phyloP scores from a whole-genome alignment of 306 rosid genomes.

The Ceratonia siliqua region DNA sequence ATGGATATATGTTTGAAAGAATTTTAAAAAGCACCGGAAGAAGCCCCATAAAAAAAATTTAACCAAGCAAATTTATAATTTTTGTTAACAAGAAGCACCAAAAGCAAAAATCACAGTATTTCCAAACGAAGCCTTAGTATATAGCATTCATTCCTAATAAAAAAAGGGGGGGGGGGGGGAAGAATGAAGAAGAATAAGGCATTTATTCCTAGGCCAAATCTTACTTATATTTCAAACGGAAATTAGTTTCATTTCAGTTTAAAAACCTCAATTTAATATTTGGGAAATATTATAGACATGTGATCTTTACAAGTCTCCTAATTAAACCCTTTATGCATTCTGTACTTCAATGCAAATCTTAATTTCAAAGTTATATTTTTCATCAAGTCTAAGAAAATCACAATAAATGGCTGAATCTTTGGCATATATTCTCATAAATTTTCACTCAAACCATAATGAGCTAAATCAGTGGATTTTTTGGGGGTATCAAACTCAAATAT shows the following conservation, averaged over 20 bases:
- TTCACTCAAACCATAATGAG: not conserved
- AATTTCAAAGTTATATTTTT: not conserved
- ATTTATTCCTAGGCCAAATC: not conserved
- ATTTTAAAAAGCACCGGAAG: too few relatives aligned
- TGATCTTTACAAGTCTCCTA: not conserved
- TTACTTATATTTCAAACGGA: not conserved
- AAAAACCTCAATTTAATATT: not conserved
- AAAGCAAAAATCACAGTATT: too few relatives aligned
- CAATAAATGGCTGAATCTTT: constrained; percentile 3
- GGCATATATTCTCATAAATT: constrained; percentile 19
- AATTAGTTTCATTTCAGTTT: not conserved
- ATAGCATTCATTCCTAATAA: too few relatives aligned
- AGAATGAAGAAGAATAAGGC: not conserved
- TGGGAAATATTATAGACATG: too few relatives aligned
- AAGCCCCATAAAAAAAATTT: too few relatives aligned
- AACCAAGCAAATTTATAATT: too few relatives aligned
- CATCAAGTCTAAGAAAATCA: not conserved
- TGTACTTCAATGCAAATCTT: not conserved
- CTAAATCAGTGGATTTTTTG: not conserved
- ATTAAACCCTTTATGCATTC: not conserved
- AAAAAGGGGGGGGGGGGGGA: too few relatives aligned
- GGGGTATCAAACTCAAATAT: not conserved
- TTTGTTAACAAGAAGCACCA: too few relatives aligned
- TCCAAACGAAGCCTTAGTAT: too few relatives aligned
- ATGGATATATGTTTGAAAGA: too few relatives aligned